Conservation (phyloP, 805 yeast genomes). For the Schwanniomyces vanrijiae region DNA sequence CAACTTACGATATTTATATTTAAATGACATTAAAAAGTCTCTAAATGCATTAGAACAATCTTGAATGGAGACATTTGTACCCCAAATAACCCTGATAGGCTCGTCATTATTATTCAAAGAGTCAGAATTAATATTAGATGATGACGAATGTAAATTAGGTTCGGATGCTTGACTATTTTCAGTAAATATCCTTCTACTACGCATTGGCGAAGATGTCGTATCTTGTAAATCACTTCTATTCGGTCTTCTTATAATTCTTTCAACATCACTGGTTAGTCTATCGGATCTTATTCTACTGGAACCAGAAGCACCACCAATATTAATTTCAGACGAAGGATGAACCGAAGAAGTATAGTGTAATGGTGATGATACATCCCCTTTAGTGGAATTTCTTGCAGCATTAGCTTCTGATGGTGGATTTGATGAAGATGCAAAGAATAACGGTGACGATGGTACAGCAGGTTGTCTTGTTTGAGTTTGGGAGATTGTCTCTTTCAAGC, state of each 20-base stretch:
- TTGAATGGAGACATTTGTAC: slow-evolving; percentile 91
- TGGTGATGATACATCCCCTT: slow-evolving; percentile 47
- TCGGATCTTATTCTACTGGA: slow-evolving; percentile 46
- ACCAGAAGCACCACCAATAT: slow-evolving; percentile 26
- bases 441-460: slow-evolving; percentile 56
- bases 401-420: slow-evolving; percentile 35
- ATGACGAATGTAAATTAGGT: slow-evolving; percentile 13
- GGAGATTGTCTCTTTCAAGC: slow-evolving; percentile 30
- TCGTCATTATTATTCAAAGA: slow-evolving; percentile 44
- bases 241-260: slow-evolving; percentile 46
- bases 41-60: slow-evolving; percentile 82
- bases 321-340: slow-evolving; percentile 38
- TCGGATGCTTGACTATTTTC: slow-evolving; percentile 9
- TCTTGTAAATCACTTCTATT: slow-evolving; percentile 83
- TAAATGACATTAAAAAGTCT: slow-evolving; percentile 81
- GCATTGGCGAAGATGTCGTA: slow-evolving; percentile 62
- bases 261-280: slow-evolving; percentile 42
- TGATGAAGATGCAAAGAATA: slow-evolving; percentile 52
- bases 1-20: slow-evolving; percentile 65
- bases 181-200: slow-evolving; percentile 62
- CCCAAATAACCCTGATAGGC: slow-evolving; percentile 94
- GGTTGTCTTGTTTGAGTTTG: slow-evolving; percentile 38
- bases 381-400: slow-evolving; percentile 16
- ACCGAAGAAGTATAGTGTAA: slow-evolving; percentile 48
- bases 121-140: slow-evolving; percentile 31